Evolutionary conservation across 106 monocot genomes (phyloP), one percentile per base, ranked within the genome.

Genomic region (Platanthera zijinensis): DNA sequence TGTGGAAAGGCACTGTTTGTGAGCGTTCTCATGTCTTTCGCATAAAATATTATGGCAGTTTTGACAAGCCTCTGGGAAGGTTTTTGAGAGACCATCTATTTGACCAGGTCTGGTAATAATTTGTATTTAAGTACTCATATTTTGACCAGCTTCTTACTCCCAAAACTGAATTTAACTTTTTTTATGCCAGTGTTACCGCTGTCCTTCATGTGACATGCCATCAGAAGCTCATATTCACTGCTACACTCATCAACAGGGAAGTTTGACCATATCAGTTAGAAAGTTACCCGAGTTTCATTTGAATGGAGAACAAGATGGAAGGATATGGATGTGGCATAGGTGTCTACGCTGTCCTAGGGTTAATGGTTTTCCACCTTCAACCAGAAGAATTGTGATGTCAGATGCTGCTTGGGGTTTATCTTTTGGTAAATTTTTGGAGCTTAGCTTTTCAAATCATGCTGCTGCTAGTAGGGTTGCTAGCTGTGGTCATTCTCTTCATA

Each of bases 401-500:
- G 87, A 87, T 87, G 92, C 89, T 77, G 87, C 89, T 64, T 89
- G 89, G 89, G 87, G 92, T 80, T 79, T 92, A 76, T 92, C 92
- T 78, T 89, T 92, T 81, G 92, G 92, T 72, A 86, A 89, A 79
- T 92, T 89, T 80, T 83, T 92, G 87, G 92, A 92, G 78, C 89
- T 92, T 75, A 89, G 92, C 66, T 89, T 92, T 83, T 92, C 94
- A 50, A 94, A 99, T 84, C 94, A 94, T 85, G 87, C 89, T 78
- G 92, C 99, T 74, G 92, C 94, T 59, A 99, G 88, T 82, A 86
- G 94, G 85, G 99, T 99, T 4, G 99, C 99, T 53, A 88, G 87
- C 74, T 99, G 99, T 78, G 94, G 99, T 2, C 94, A 99, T 78
- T 94, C 94, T 78, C 89, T 99, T 79, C 99, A 99, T 52, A 89